Evolutionary conservation across 768 basidiomycete genomes (phyloP).

Genomic region (Naganishia vishniacii): DNA sequence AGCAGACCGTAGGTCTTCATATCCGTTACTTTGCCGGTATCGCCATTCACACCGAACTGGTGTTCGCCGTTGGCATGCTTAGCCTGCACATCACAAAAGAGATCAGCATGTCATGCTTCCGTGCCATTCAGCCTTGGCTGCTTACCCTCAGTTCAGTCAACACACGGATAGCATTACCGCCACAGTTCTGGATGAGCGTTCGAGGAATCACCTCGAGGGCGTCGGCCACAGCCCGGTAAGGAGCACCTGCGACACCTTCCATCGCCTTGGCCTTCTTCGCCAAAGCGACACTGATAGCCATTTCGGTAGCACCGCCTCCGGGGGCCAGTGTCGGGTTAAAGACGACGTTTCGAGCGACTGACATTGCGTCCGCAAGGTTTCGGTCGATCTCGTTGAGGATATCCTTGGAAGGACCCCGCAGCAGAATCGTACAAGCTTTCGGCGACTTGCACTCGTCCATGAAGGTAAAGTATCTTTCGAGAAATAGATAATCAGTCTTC

Average conservation of each 20-base stretch:
- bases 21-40: constrained; percentile 90
- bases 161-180: constrained; percentile 88
- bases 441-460: constrained; percentile 82
- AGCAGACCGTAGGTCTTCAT: constrained; percentile 92
- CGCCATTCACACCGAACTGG: constrained; percentile 91
- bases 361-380: constrained; percentile 95
- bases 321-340: constrained; percentile 93
- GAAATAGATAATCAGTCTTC: background rate
- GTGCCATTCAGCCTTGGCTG: background rate
- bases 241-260: constrained; percentile 83
- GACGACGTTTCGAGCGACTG: constrained; percentile 90
- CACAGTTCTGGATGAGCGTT: constrained; percentile 88
- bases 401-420: constrained; percentile 96
- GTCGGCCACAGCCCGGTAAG: constrained; percentile 85
- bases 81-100: constrained; percentile 55
- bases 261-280: constrained; percentile 64
- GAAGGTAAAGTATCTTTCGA: constrained; percentile 85
- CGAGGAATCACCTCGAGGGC: constrained; percentile 96
- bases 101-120: background rate
- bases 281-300: constrained; percentile 88
- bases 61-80: constrained; percentile 88
- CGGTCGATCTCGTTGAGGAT: constrained; percentile 97
- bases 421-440: constrained; percentile 95
- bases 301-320: constrained; percentile 95
- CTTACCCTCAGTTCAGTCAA: constrained; percentile 86